A percentile compares a stretch with the other conserved stretches of the same genome.
These are phyloP conservation scores for Urochloa ruziziensis DNA, from an alignment of 176 grass and related monocot species.

Conservation along the genomic window DNA sequence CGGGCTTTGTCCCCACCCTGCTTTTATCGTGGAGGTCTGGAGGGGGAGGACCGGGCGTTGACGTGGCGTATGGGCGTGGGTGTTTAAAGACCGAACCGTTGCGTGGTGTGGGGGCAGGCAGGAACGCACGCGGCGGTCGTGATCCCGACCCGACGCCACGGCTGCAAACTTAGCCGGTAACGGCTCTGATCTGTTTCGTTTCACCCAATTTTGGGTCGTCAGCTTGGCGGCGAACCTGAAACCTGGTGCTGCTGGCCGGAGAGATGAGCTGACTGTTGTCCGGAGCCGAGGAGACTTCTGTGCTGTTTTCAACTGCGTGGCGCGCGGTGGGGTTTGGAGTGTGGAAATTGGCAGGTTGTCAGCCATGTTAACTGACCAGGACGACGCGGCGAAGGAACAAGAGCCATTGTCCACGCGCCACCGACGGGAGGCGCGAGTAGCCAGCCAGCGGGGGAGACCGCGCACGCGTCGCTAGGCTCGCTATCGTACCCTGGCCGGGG, in stretches of 20 bases:
- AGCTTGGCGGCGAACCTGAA: neutral
- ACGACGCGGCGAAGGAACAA: too few species aligned
- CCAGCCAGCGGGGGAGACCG: too few species aligned
- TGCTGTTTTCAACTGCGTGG: too few species aligned
- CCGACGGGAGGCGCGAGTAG: too few species aligned
- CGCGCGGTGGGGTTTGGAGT: too few species aligned
- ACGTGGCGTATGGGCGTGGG: neutral
- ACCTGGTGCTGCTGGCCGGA: neutral
- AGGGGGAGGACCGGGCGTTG: neutral
- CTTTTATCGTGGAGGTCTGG: neutral
- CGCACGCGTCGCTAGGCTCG: too few species aligned
- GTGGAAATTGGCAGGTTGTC: too few species aligned
- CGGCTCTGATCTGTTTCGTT: neutral
- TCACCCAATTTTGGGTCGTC: neutral
- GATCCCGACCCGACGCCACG: neutral
- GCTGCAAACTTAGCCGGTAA: neutral
- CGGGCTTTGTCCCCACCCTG: neutral
- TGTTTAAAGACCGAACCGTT: slow-evolving; percentile 35
- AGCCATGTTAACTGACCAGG: too few species aligned
- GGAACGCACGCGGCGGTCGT: slow-evolving; percentile 21
- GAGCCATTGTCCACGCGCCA: too few species aligned
- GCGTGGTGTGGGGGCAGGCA: neutral
- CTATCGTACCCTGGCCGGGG: too few species aligned
- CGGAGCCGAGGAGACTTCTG: too few species aligned
- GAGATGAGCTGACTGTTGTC: too few species aligned